A percentile compares a stretch with the other conserved stretches of the same genome.
phyloP scores from a whole-genome alignment of 208 protist species.

The Trypanosoma cruzi region DNA sequence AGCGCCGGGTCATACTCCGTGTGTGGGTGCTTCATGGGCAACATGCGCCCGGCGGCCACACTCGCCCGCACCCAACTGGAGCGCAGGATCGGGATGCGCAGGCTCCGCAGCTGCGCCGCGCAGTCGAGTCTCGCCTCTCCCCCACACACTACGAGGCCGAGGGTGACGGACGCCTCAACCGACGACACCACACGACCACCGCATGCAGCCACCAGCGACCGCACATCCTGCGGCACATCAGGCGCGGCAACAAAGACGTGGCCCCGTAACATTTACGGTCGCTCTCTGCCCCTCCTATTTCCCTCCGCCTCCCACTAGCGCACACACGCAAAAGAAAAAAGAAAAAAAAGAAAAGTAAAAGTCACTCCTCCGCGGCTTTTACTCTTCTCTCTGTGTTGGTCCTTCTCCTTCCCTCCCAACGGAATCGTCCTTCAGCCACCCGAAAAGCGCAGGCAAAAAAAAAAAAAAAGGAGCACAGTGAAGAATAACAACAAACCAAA shows the following conservation, averaged over 20 bases:
- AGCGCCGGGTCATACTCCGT: slow-evolving; percentile 53
- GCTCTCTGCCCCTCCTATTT: background rate
- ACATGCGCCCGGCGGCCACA: slow-evolving; percentile 11
- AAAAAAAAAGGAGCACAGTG: background rate
- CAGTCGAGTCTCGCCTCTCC: slow-evolving; percentile 11
- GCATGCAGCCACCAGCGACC: slow-evolving; percentile 31
- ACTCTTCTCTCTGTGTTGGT: background rate
- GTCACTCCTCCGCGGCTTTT: background rate
- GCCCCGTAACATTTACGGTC: slow-evolving; percentile 30
- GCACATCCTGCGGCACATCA: slow-evolving; percentile 34
- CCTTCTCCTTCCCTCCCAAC: background rate
- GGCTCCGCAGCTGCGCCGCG: slow-evolving; percentile 25
- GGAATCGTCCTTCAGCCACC: background rate
- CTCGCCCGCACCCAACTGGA: slow-evolving; percentile 57
- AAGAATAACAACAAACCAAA: background rate
- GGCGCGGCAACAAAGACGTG: slow-evolving; percentile 45
- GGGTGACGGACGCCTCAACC: slow-evolving; percentile 34
- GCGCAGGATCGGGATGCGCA: slow-evolving; percentile 53
- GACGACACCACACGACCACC: slow-evolving; percentile 47
- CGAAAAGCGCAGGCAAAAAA: background rate
- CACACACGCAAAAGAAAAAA: background rate
- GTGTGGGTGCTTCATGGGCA: slow-evolving; percentile 17
- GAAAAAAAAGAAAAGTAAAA: slow-evolving; percentile 3
- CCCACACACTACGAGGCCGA: slow-evolving; percentile 30
- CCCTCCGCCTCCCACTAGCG: too few relatives aligned